phyloP scores from a whole-genome alignment of 148 eudicot genomes.

The Fallopia convolvulus region DNA sequence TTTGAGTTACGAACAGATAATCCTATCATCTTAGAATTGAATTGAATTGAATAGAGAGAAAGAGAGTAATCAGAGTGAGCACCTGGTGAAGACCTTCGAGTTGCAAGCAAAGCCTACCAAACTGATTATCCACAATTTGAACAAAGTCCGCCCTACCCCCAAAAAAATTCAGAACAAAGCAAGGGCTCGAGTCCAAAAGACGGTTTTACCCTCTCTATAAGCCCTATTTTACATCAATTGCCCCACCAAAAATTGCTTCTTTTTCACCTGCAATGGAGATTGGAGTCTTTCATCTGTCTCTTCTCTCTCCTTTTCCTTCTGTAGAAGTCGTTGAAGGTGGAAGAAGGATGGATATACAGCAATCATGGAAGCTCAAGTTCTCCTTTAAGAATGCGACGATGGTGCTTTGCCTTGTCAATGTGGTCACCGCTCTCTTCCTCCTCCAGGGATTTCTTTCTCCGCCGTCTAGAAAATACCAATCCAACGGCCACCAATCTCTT shows the following conservation, averaged over 20 bases:
- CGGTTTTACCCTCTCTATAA: background rate
- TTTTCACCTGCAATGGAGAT: background rate
- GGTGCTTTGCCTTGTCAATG: conserved; percentile 50
- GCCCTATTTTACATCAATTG: background rate
- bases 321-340: background rate
- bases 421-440: conserved; percentile 52
- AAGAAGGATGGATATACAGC: conserved; percentile 26
- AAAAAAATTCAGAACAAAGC: background rate
- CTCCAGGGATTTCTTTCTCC: conserved; percentile 52
- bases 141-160: conserved; percentile 3
- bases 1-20: background rate
- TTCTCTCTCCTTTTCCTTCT: background rate
- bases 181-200: background rate
- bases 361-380: conserved; percentile 31
- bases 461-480: conserved; percentile 23
- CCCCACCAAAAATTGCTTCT: background rate
- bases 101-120: background rate
- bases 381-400: conserved; percentile 76
- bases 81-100: conserved; percentile 3
- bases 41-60: background rate
- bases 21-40: background rate
- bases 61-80: background rate
- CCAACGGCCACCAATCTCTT: conserved; percentile 17
- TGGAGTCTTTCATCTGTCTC: background rate
- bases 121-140: conserved; percentile 10